Evolutionary conservation across 169 alveolate genomes (phyloP).

Genomic region (Plasmodium billcollinsi): DNA sequence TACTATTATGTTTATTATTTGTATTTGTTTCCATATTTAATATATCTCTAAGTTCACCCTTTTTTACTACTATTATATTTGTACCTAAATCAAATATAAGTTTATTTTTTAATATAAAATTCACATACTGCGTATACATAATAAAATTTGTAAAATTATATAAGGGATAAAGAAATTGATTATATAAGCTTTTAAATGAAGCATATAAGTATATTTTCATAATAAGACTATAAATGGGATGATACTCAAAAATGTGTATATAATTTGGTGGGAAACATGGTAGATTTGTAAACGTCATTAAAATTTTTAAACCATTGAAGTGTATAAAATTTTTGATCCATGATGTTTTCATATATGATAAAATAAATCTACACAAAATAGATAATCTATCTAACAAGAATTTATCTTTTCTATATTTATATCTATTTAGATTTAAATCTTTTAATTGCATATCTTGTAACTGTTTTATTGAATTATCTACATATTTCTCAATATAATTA

Average conservation of each 20-base stretch:
- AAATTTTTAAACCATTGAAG: conserved; percentile 53
- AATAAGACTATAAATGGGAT: conserved; percentile 44
- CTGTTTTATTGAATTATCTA: conserved; percentile 26
- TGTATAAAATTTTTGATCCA: conserved; percentile 60
- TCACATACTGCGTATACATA: conserved; percentile 16
- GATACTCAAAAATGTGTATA: conserved; percentile 61
- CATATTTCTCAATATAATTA: conserved; percentile 60
- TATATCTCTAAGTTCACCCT: not conserved
- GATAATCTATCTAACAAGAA: conserved; percentile 68
- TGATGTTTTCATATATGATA: conserved; percentile 69
- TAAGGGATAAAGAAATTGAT: conserved; percentile 48
- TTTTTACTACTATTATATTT: conserved; percentile 25
- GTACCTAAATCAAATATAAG: conserved; percentile 36
- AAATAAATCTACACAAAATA: conserved; percentile 51
- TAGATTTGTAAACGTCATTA: conserved; percentile 38
- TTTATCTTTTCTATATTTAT: conserved; percentile 54
- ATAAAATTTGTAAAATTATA: conserved; percentile 58
- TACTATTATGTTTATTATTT: not conserved
- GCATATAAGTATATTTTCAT: conserved; percentile 35
- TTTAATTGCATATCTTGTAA: conserved; percentile 28
- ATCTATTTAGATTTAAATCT: conserved; percentile 59
- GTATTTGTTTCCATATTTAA: not conserved
- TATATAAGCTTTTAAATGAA: conserved; percentile 46
- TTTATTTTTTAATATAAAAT: not conserved
- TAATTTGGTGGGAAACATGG: conserved; percentile 64